Evolutionary conservation across 2,329 filamentous ascomycete genomes (phyloP).

Genomic region (Scolecobasidium constrictum): DNA sequence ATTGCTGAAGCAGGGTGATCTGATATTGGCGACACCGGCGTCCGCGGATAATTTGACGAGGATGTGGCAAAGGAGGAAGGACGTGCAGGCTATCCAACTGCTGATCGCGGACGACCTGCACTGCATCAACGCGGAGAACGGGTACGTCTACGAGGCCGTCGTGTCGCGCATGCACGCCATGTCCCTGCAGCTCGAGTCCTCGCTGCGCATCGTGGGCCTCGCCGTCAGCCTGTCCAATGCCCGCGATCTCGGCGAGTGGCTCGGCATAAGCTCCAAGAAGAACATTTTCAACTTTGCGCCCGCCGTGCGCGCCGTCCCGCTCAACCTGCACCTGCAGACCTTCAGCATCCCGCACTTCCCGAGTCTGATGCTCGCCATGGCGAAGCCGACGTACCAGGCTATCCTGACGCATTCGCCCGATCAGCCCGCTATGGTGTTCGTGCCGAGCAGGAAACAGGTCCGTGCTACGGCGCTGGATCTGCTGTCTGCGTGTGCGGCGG

Average conservation of each 20-base stretch:
- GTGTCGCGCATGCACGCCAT: slow-evolving; percentile 99
- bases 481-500: slow-evolving; percentile 73
- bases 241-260: slow-evolving; percentile 92
- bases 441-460: slow-evolving; percentile 87
- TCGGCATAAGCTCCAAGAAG: slow-evolving; percentile 83
- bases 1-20: slow-evolving; percentile 73
- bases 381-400: slow-evolving; percentile 81
- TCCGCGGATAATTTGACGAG: slow-evolving; percentile 96
- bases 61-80: slow-evolving; percentile 94
- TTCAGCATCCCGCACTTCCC: slow-evolving; percentile 96
- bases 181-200: slow-evolving; percentile 72
- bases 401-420: slow-evolving; percentile 80
- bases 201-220: slow-evolving; percentile 77
- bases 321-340: slow-evolving; percentile 91
- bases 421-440: slow-evolving; percentile 84
- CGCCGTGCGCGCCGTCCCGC: slow-evolving; percentile 73
- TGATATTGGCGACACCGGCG: slow-evolving; percentile 81
- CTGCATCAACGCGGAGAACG: slow-evolving; percentile 74
- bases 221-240: slow-evolving; percentile 90
- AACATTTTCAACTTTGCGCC: slow-evolving; percentile 99
- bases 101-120: slow-evolving; percentile 96
- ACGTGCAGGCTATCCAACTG: slow-evolving; percentile 78
- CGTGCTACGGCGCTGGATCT: slow-evolving; percentile 79
- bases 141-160: slow-evolving; percentile 89
- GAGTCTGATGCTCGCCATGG: slow-evolving; percentile 97